phyloP scores from a whole-genome alignment of 2,329 filamentous ascomycete genomes.

The Fusarium sp. region DNA sequence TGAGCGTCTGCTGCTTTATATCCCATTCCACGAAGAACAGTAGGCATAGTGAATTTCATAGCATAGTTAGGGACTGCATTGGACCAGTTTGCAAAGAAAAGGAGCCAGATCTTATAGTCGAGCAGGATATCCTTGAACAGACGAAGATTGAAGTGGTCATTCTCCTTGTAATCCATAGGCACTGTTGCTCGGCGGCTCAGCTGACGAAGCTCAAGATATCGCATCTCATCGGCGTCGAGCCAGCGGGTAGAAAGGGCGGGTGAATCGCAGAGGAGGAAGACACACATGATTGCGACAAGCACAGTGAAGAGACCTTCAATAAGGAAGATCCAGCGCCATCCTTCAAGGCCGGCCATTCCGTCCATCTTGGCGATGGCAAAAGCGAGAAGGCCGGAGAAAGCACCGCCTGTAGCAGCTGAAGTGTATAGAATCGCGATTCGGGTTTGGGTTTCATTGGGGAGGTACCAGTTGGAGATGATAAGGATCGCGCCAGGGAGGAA shows the following conservation, averaged over 20 bases:
- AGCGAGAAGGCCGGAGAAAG: conserved; percentile 51
- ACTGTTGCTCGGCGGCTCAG: conserved; percentile 8
- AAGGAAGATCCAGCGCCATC: conserved; percentile 35
- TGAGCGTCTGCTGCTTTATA: conserved; percentile 53
- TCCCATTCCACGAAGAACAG: conserved; percentile 58
- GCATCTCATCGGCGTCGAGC: conserved; percentile 20
- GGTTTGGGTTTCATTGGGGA: conserved; percentile 25
- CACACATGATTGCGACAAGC: conserved; percentile 15
- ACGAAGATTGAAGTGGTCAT: conserved; percentile 15
- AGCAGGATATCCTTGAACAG: conserved; percentile 56
- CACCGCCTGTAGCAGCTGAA: conserved; percentile 31
- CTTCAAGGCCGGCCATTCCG: conserved; percentile 20
- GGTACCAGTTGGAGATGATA: conserved; percentile 35
- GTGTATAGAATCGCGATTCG: conserved; percentile 36
- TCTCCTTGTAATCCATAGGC: conserved; percentile 16
- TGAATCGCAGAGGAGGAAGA: conserved; percentile 17
- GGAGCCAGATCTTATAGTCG: conserved; percentile 62
- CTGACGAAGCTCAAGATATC: conserved; percentile 20
- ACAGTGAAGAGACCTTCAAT: conserved; percentile 27
- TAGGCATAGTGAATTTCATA: conserved; percentile 54
- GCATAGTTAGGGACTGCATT: conserved; percentile 56
- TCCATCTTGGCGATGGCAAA: conserved; percentile 36
- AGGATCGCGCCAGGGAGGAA: conserved; percentile 25
- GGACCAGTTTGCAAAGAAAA: conserved; percentile 60
- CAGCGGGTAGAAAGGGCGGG: conserved; percentile 18